Conservation (phyloP, 1,284 basidiomycete genomes). For the Hortiboletus rubellus region DNA sequence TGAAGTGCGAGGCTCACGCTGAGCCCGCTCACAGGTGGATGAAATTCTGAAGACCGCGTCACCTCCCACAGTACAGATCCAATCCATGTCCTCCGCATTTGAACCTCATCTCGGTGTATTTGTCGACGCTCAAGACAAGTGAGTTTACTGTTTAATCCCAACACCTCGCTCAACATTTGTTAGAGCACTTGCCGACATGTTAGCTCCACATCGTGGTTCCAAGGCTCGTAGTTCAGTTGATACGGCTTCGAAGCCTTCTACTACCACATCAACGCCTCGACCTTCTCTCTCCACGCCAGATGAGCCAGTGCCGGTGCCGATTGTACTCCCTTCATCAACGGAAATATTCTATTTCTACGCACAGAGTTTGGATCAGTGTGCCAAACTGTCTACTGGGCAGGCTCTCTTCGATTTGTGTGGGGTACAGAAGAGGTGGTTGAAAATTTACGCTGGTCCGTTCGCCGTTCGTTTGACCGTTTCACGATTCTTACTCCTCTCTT, state of each 20-base stretch:
- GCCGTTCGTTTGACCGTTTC: neutral
- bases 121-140: conserved; percentile 96
- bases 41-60: conserved; percentile 60
- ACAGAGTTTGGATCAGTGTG: conserved; percentile 92
- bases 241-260: conserved; percentile 26
- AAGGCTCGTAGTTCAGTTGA: conserved; percentile 73
- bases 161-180: neutral
- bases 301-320: conserved; percentile 52
- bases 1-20: neutral
- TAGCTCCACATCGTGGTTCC: conserved; percentile 70
- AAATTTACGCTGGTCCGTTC: conserved; percentile 83
- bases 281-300: conserved; percentile 44
- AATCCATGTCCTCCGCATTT: conserved; percentile 83
- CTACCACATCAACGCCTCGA: conserved; percentile 39
- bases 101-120: conserved; percentile 92
- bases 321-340: conserved; percentile 90
- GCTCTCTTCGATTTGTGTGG: conserved; percentile 77
- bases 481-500: conserved; percentile 2
- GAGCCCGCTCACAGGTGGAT: conserved; percentile 44
- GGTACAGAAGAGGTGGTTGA: conserved; percentile 91
- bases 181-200: conserved; percentile 79
- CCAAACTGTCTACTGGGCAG: conserved; percentile 80
- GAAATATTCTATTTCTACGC: conserved; percentile 98
- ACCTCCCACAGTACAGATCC: conserved; percentile 47
- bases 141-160: neutral